Conservation (phyloP, 768 basidiomycete species). For the Suillus alpinus region DNA sequence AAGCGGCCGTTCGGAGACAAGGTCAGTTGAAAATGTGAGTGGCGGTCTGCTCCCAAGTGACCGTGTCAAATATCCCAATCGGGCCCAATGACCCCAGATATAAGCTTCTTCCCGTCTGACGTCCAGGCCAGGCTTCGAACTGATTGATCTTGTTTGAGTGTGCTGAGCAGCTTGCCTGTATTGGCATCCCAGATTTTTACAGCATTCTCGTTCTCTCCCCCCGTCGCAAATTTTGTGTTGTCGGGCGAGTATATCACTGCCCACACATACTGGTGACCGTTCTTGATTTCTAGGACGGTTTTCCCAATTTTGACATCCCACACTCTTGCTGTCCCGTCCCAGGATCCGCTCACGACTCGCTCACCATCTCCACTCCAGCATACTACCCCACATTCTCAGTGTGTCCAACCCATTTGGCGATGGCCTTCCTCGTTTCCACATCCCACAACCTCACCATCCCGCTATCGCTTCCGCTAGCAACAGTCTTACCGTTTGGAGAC, state of each 20-base stretch:
- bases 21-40: background rate
- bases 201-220: background rate
- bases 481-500: background rate
- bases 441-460: slow-evolving; percentile 11
- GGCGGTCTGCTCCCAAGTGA: background rate
- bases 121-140: background rate
- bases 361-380: background rate
- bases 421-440: slow-evolving; percentile 23
- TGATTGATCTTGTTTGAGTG: background rate
- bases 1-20: background rate
- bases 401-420: background rate
- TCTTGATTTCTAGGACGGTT: background rate
- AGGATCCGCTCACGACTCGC: background rate
- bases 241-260: background rate
- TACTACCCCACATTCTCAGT: background rate
- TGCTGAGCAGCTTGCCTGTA: background rate
- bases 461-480: slow-evolving; percentile 7
- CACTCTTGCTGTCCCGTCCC: background rate
- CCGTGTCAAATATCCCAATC: background rate
- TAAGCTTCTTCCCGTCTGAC: background rate
- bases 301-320: background rate
- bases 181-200: background rate
- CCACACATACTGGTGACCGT: background rate
- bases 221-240: background rate
- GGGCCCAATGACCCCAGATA: background rate